phyloP scores from a whole-genome alignment of 306 rosid species.

The Malus sylvestris region DNA sequence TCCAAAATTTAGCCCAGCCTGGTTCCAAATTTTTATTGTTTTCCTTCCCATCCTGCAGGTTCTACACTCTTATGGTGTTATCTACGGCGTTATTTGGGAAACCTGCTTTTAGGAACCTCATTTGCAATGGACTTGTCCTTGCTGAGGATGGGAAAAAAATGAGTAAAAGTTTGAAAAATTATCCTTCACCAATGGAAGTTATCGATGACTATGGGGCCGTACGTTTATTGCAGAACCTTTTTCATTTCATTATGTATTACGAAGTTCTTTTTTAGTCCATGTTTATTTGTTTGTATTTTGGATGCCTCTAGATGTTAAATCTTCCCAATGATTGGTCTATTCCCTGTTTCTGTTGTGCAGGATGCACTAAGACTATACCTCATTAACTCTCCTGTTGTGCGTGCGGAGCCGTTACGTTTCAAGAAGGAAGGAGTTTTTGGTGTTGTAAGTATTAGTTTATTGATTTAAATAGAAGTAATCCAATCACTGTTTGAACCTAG shows the following conservation, averaged over 20 bases:
- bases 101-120: constrained; percentile 89
- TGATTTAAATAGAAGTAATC: too few species aligned
- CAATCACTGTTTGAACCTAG: too few species aligned
- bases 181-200: constrained; percentile 86
- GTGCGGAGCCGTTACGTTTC: constrained; percentile 89
- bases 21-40: constrained; percentile 9
- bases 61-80: constrained; percentile 93
- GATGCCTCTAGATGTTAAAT: constrained; percentile 9
- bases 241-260: background rate
- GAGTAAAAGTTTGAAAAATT: constrained; percentile 93
- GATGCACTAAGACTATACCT: constrained; percentile 88
- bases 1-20: too few species aligned
- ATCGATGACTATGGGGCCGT: constrained; percentile 86
- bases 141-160: constrained; percentile 97
- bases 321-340: background rate
- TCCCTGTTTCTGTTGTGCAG: constrained; percentile 29
- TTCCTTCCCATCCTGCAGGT: constrained; percentile 51
- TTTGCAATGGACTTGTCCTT: constrained; percentile 95
- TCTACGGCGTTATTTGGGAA: constrained; percentile 86
- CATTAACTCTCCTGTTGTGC: constrained; percentile 94
- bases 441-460: constrained; percentile 60
- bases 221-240: constrained; percentile 23
- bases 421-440: constrained; percentile 97
- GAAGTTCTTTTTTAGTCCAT: background rate
- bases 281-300: constrained; percentile 6